These are phyloP conservation scores for Neurospora discreta DNA, from an alignment of 495 filamentous ascomycete species.

Conservation along the genomic window DNA sequence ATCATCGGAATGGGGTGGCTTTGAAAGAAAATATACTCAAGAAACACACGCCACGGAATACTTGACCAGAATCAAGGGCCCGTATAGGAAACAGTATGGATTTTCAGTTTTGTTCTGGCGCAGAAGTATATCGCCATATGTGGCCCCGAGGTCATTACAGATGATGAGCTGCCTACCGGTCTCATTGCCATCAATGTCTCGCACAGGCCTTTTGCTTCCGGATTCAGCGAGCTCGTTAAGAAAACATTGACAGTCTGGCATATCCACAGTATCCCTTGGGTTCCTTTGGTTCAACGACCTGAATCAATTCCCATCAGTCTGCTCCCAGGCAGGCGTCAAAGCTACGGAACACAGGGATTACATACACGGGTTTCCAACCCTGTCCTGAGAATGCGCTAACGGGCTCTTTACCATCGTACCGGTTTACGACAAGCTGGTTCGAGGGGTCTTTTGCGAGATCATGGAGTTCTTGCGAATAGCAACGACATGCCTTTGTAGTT, in stretches of 20 bases:
- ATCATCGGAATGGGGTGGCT: too few relatives aligned
- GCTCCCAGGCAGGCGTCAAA: neutral
- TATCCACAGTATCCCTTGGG: neutral
- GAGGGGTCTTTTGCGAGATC: neutral
- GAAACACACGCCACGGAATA: too few relatives aligned
- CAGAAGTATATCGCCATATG: too few relatives aligned
- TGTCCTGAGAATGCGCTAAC: neutral
- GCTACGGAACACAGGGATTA: neutral
- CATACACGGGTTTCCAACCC: neutral
- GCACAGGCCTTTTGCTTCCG: neutral
- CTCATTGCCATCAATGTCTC: neutral
- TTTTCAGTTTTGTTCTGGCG: too few relatives aligned
- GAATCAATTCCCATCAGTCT: neutral
- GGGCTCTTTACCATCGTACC: neutral
- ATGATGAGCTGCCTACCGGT: too few relatives aligned
- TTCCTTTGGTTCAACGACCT: neutral
- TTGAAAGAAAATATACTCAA: too few relatives aligned
- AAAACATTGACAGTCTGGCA: neutral
- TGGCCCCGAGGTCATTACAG: too few relatives aligned
- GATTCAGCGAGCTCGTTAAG: neutral
- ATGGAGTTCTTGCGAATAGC: neutral
- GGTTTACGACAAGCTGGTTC: neutral
- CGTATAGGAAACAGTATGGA: too few relatives aligned
- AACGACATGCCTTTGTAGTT: neutral
- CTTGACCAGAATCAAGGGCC: too few relatives aligned